phyloP scores from a whole-genome alignment of 1,284 basidiomycete genomes.

The Polyporus tsugae region DNA sequence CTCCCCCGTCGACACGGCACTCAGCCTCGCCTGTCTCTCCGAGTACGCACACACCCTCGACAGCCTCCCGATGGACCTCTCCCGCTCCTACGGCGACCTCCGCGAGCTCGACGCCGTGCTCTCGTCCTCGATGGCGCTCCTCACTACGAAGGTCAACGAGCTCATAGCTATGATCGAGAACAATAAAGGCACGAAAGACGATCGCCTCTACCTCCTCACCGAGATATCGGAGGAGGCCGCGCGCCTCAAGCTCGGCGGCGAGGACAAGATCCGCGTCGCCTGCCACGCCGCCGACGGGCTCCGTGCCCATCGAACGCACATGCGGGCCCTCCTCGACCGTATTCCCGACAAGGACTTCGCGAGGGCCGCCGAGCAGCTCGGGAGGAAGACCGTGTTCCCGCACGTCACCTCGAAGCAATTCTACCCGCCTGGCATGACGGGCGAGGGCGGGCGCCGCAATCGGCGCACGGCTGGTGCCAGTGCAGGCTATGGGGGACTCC shows the following conservation, averaged over 20 bases:
- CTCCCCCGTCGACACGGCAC: slow-evolving; percentile 50
- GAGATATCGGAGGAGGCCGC: slow-evolving; percentile 95
- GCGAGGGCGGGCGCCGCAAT: slow-evolving; percentile 66
- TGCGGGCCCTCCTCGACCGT: slow-evolving; percentile 68
- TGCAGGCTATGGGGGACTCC: slow-evolving; percentile 33
- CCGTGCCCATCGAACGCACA: slow-evolving; percentile 75
- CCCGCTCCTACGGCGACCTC: slow-evolving; percentile 93
- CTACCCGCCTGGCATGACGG: slow-evolving; percentile 59
- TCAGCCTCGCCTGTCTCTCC: slow-evolving; percentile 73
- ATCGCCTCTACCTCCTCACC: slow-evolving; percentile 87
- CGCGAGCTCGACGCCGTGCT: slow-evolving; percentile 98
- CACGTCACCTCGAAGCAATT: slow-evolving; percentile 72
- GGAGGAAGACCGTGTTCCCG: slow-evolving; percentile 74
- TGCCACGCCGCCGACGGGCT: slow-evolving; percentile 94
- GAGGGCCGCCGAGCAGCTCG: slow-evolving; percentile 51
- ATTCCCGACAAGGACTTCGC: slow-evolving; percentile 63
- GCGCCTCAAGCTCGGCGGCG: slow-evolving; percentile 93
- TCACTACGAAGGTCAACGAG: slow-evolving; percentile 79
- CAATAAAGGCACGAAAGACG: slow-evolving; percentile 71
- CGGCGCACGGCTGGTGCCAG: slow-evolving; percentile 46
- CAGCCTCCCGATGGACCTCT: slow-evolving; percentile 93
- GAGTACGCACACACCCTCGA: slow-evolving; percentile 95
- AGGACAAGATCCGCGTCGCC: slow-evolving; percentile 99
- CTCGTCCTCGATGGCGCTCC: slow-evolving; percentile 82
- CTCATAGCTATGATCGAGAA: slow-evolving; percentile 84